A percentile compares a stretch with the other conserved stretches of the same genome.
Conservation (phyloP, 2,329 filamentous ascomycete species). For the Epichloe typhina region DNA sequence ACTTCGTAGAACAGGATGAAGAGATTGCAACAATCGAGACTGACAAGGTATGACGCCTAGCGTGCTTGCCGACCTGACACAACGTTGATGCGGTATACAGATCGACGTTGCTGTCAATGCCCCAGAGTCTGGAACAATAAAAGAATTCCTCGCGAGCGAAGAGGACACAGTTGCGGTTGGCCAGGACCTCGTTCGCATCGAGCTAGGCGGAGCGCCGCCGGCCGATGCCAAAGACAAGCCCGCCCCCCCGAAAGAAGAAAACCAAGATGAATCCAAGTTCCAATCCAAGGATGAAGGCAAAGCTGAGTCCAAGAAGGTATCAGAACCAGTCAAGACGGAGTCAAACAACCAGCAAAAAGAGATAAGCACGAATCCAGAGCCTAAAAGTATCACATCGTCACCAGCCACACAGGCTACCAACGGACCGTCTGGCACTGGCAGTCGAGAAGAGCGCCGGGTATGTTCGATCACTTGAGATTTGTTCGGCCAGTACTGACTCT, state of each 20-base stretch:
- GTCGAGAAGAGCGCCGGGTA: constrained; percentile 78
- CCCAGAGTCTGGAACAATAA: constrained; percentile 78
- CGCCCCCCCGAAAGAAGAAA: constrained; percentile 12
- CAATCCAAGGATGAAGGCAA: neutral
- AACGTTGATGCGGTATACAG: constrained; percentile 27
- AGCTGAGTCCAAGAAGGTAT: neutral
- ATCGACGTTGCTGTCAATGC: constrained; percentile 97
- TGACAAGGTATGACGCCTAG: constrained; percentile 59
- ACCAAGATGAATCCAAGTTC: constrained; percentile 11
- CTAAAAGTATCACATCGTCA: constrained; percentile 19
- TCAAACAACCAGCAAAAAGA: constrained; percentile 16
- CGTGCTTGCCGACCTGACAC: neutral
- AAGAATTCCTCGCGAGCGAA: constrained; percentile 80
- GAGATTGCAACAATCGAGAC: constrained; percentile 98
- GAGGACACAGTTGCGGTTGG: constrained; percentile 93
- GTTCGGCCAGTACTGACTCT: neutral
- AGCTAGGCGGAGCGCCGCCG: constrained; percentile 51
- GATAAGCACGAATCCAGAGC: constrained; percentile 19
- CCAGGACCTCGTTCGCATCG: constrained; percentile 77
- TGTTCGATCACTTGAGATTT: constrained; percentile 19
- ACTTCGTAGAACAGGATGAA: constrained; percentile 89
- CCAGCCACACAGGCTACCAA: constrained; percentile 8
- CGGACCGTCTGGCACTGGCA: constrained; percentile 36
- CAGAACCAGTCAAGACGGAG: neutral
- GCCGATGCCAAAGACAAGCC: constrained; percentile 26